These are phyloP conservation scores for Letharia columbiana DNA, from an alignment of 495 filamentous ascomycete genomes.

Conservation along the genomic window DNA sequence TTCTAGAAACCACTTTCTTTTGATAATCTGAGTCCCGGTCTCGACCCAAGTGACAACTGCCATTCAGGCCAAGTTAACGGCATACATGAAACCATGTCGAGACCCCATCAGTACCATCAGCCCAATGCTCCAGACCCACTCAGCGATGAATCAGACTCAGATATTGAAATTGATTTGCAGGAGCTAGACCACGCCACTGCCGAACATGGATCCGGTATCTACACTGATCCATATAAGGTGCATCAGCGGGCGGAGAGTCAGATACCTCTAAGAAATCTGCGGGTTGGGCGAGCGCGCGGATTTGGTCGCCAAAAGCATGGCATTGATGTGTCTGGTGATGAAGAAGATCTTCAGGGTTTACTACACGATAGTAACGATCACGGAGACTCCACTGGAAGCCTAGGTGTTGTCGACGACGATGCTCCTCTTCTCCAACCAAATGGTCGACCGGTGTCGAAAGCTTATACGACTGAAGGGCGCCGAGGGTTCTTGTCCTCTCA, in stretches of 20 bases:
- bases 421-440: slow-evolving; percentile 49
- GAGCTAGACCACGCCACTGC: slow-evolving; percentile 58
- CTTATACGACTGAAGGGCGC: slow-evolving; percentile 3
- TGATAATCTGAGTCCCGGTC: not conserved
- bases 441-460: slow-evolving; percentile 1
- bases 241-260: slow-evolving; percentile 39
- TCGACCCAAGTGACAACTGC: not conserved
- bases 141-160: slow-evolving; percentile 50
- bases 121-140: slow-evolving; percentile 44
- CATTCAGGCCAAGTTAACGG: slow-evolving; percentile 1
- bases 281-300: slow-evolving; percentile 56
- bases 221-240: slow-evolving; percentile 34
- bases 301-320: slow-evolving; percentile 45
- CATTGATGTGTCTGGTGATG: slow-evolving; percentile 29
- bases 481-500: slow-evolving; percentile 26
- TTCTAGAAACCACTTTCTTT: not conserved
- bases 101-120: slow-evolving; percentile 35
- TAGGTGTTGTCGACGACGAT: slow-evolving; percentile 50
- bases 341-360: slow-evolving; percentile 49
- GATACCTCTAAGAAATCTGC: slow-evolving; percentile 64
- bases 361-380: slow-evolving; percentile 42
- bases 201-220: slow-evolving; percentile 28
- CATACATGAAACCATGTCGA: slow-evolving; percentile 24
- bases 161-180: slow-evolving; percentile 56
- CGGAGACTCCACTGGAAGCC: slow-evolving; percentile 44